Conservation (phyloP, 306 rosid genomes). For the Prunus kanzakura region DNA sequence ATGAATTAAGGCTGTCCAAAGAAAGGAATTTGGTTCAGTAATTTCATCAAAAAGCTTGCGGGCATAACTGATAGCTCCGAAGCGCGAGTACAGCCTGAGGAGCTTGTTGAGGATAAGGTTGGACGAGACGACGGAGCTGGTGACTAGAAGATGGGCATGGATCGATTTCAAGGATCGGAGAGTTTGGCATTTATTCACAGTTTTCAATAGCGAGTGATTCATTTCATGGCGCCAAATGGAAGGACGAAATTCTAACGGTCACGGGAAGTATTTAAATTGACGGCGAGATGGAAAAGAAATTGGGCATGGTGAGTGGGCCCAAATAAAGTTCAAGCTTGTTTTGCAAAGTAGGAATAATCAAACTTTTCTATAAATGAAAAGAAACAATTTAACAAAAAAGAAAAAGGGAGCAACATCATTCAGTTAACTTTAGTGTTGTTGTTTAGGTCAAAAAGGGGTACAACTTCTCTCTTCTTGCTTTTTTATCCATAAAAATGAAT, state of each 20-base stretch:
- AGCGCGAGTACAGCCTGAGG: neutral
- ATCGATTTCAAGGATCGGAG: neutral
- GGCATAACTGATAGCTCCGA: slow-evolving; percentile 9
- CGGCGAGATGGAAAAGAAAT: neutral
- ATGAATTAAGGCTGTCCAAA: slow-evolving; percentile 14
- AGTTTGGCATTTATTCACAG: neutral
- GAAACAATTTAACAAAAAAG: too few relatives aligned
- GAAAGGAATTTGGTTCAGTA: slow-evolving; percentile 14
- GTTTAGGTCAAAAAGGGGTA: too few relatives aligned
- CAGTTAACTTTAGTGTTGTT: too few relatives aligned
- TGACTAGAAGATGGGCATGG: neutral
- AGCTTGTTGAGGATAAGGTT: slow-evolving; percentile 14
- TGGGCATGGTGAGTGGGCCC: too few relatives aligned
- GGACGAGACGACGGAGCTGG: neutral
- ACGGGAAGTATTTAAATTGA: neutral
- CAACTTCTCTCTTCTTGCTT: too few relatives aligned
- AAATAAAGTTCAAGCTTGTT: too few relatives aligned
- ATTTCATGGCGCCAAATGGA: slow-evolving; percentile 19
- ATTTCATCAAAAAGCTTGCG: slow-evolving; percentile 16
- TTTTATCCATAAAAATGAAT: too few relatives aligned
- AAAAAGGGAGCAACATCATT: too few relatives aligned
- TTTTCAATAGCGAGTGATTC: neutral
- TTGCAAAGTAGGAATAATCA: too few relatives aligned
- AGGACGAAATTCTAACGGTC: slow-evolving; percentile 2
- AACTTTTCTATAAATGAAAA: too few relatives aligned